Percentiles rank a stretch among this genome's conserved stretches.
These are phyloP conservation scores for Waitea zeae DNA, from an alignment of 1,284 basidiomycete genomes.

Conservation along the genomic window DNA sequence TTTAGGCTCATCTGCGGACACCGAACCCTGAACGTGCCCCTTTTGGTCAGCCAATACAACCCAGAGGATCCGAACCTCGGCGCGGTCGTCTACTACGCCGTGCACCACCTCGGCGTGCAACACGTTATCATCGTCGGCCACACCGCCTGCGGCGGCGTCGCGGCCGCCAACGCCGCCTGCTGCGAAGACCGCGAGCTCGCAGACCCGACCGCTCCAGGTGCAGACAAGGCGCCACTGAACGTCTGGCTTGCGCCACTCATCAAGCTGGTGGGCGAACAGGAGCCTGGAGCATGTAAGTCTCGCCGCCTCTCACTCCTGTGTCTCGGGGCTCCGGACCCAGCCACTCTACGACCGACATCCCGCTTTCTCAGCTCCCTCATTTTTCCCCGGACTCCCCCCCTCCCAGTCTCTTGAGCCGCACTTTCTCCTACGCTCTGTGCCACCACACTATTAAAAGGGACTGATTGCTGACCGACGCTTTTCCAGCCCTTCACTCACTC, in stretches of 20 bases:
- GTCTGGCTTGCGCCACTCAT: constrained; percentile 65
- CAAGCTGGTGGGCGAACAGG: constrained; percentile 19
- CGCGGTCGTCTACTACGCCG: constrained; percentile 70
- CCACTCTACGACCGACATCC: too few relatives aligned
- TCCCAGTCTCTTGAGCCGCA: too few relatives aligned
- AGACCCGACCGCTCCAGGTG: constrained; percentile 13
- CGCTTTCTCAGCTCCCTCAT: background rate
- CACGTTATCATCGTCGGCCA: constrained; percentile 79
- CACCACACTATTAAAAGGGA: too few relatives aligned
- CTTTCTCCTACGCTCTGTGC: too few relatives aligned
- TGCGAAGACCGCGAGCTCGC: constrained; percentile 7
- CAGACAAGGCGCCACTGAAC: constrained; percentile 33
- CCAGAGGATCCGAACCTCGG: too few relatives aligned
- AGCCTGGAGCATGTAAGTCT: background rate
- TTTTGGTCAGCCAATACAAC: too few relatives aligned
- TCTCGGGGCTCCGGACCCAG: too few relatives aligned
- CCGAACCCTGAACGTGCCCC: background rate
- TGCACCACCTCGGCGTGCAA: constrained; percentile 63
- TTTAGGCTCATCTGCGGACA: background rate
- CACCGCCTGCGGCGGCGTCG: constrained; percentile 65
- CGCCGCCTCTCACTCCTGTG: background rate
- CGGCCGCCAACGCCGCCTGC: constrained; percentile 35
- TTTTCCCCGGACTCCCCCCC: constrained; percentile 8
- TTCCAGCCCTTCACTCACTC: constrained; percentile 19
- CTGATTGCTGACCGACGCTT: too few relatives aligned